Evolutionary conservation across 169 alveolate genomes (phyloP).

Genomic region (Eimeria praecox): DNA sequence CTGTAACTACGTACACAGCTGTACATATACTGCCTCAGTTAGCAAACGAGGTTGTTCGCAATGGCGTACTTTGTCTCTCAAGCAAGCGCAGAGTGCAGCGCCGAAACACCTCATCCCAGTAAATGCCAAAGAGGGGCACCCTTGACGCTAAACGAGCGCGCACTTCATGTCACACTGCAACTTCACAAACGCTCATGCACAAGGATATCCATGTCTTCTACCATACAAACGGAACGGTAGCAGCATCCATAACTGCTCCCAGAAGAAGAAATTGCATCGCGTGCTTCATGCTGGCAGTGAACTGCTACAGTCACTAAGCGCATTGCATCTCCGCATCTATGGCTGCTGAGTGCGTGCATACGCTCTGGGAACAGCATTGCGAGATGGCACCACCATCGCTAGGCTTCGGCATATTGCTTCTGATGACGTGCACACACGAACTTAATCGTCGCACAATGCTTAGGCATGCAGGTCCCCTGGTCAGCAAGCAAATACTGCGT

Average conservation of each 20-base stretch:
- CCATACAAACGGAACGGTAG: not conserved
- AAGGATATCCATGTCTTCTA: not conserved
- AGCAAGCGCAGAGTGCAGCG: not conserved
- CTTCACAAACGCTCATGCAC: not conserved
- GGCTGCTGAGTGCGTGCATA: not conserved
- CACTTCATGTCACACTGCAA: not conserved
- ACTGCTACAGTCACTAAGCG: not conserved
- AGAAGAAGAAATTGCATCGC: not conserved
- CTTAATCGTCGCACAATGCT: not conserved
- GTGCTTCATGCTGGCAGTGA: not conserved
- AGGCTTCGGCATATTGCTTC: not conserved
- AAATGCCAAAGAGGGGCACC: not conserved
- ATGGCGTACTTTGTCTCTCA: not conserved
- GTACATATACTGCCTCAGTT: no score
- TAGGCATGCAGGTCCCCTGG: not conserved
- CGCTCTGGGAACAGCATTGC: not conserved
- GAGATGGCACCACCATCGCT: not conserved
- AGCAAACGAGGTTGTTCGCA: not conserved
- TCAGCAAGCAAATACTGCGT: not conserved
- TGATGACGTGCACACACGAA: not conserved
- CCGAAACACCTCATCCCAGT: not conserved
- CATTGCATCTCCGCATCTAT: not conserved
- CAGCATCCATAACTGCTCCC: not conserved
- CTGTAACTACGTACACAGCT: no score
- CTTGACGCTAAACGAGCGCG: not conserved